Evolutionary conservation across 768 basidiomycete species (phyloP).

Genomic region (Glaciozyma antarctica): DNA sequence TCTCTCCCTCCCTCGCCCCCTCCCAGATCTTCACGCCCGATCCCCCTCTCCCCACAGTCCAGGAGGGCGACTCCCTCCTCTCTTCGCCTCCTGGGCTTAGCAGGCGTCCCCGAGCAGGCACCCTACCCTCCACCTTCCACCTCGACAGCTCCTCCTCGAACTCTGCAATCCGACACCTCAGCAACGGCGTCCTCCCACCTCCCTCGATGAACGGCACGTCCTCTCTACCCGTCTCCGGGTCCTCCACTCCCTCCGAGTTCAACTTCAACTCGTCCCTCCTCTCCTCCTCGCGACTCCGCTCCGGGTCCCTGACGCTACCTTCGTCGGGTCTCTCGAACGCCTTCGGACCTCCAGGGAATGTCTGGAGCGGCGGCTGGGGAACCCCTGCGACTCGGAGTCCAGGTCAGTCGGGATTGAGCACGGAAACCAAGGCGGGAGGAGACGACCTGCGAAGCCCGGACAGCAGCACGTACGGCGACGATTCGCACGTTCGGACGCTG

Average conservation of each 20-base stretch:
- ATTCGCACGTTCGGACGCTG: slow-evolving; percentile 85
- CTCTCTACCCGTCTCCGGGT: slow-evolving; percentile 61
- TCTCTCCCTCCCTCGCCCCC: slow-evolving; percentile 38
- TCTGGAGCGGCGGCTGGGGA: slow-evolving; percentile 76
- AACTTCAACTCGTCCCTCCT: slow-evolving; percentile 42
- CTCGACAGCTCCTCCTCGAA: slow-evolving; percentile 46
- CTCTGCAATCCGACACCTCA: slow-evolving; percentile 70
- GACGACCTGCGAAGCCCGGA: slow-evolving; percentile 14
- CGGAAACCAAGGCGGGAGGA: neutral
- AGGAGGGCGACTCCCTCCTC: slow-evolving; percentile 1
- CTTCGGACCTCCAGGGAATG: slow-evolving; percentile 73
- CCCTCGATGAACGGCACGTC: slow-evolving; percentile 50
- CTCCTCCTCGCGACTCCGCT: slow-evolving; percentile 62
- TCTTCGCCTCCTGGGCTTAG: slow-evolving; percentile 33
- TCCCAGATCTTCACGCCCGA: slow-evolving; percentile 44
- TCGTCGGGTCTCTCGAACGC: slow-evolving; percentile 62
- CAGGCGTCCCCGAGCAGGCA: slow-evolving; percentile 64
- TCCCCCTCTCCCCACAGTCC: slow-evolving; percentile 3
- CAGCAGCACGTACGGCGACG: slow-evolving; percentile 45
- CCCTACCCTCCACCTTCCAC: slow-evolving; percentile 73
- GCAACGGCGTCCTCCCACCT: slow-evolving; percentile 48
- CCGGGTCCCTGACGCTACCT: slow-evolving; percentile 83
- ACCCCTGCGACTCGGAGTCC: slow-evolving; percentile 35
- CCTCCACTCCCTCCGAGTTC: slow-evolving; percentile 48
- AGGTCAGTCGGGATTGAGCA: neutral